phyloP scores from a whole-genome alignment of 2,329 filamentous ascomycete genomes.

The Drechslera avenae region DNA sequence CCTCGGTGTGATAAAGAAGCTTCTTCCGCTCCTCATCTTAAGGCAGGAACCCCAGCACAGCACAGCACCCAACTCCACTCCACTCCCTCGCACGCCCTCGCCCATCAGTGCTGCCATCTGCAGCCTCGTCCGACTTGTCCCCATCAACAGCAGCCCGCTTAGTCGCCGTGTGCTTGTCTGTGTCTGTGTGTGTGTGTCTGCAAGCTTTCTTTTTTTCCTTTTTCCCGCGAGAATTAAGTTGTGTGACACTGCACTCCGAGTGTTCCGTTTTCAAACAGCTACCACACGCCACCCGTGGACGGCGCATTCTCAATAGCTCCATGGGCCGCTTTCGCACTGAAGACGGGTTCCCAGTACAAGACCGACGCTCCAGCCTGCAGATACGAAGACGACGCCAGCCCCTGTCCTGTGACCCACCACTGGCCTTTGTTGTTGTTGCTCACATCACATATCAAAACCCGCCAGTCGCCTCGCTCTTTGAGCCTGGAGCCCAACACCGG shows the following conservation, averaged over 20 bases:
- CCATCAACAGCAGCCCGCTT: background rate
- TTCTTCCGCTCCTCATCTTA: slow-evolving; percentile 15
- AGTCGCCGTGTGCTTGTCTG: too few species aligned
- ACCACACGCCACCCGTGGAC: slow-evolving; percentile 19
- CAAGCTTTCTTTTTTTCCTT: slow-evolving; percentile 2
- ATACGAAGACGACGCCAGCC: background rate
- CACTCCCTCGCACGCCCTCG: background rate
- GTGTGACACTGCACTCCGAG: slow-evolving; percentile 8
- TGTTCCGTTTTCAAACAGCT: slow-evolving; percentile 19
- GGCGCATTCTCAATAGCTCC: slow-evolving; percentile 10
- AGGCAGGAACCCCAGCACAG: slow-evolving; percentile 7
- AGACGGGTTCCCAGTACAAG: slow-evolving; percentile 10
- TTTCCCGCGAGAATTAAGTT: slow-evolving; percentile 10
- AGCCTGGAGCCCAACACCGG: slow-evolving; percentile 12
- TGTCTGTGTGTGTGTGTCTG: too few species aligned
- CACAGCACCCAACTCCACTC: slow-evolving; percentile 3
- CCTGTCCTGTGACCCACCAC: too few species aligned
- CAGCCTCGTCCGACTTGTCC: background rate
- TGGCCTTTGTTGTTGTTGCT: background rate
- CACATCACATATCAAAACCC: too few species aligned
- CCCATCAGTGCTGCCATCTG: too few species aligned
- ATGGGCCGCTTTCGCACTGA: slow-evolving; percentile 16
- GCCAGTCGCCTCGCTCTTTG: background rate
- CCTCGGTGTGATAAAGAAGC: slow-evolving; percentile 11
- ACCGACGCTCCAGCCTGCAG: slow-evolving; percentile 6